A percentile compares a stretch with the other conserved stretches of the same genome.
Evolutionary conservation across 176 grass and related monocot species (phyloP).

Genomic region (Alloteropsis semialata): DNA sequence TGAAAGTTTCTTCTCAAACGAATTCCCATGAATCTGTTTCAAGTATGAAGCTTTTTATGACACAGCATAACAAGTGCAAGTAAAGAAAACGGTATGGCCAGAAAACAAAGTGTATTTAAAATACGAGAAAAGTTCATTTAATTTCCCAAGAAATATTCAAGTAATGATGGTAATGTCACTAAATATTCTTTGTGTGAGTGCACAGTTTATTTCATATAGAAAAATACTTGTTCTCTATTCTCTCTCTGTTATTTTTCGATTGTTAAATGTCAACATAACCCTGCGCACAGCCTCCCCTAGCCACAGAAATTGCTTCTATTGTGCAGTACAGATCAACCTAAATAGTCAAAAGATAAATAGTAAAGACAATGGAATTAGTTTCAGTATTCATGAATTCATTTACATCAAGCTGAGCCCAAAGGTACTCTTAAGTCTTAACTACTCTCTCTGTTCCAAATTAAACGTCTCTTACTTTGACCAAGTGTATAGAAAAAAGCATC

Average conservation of each 20-base stretch:
- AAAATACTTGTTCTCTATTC: not conserved
- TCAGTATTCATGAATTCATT: not conserved
- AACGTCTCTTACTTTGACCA: too few relatives aligned
- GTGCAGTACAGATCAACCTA: not conserved
- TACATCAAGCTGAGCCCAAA: not conserved
- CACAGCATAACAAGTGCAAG: conserved; percentile 4
- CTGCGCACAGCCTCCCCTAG: too few relatives aligned
- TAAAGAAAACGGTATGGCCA: not conserved
- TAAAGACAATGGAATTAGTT: not conserved
- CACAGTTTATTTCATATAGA: not conserved
- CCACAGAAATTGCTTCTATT: not conserved
- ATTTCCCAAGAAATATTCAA: not conserved
- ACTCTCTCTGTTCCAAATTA: too few relatives aligned
- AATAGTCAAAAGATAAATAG: not conserved
- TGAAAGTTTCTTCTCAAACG: conserved; percentile 90
- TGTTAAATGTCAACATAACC: not conserved
- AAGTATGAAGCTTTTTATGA: conserved; percentile 20
- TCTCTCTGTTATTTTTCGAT: not conserved
- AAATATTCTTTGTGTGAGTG: not conserved
- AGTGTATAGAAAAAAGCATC: too few relatives aligned
- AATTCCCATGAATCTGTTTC: conserved; percentile 88
- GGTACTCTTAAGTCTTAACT: too few relatives aligned
- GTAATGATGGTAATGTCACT: not conserved
- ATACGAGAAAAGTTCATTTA: not conserved
- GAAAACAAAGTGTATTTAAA: not conserved